Conservation (phyloP, 306 rosid species). For the Psophocarpus tetragonolobus region DNA sequence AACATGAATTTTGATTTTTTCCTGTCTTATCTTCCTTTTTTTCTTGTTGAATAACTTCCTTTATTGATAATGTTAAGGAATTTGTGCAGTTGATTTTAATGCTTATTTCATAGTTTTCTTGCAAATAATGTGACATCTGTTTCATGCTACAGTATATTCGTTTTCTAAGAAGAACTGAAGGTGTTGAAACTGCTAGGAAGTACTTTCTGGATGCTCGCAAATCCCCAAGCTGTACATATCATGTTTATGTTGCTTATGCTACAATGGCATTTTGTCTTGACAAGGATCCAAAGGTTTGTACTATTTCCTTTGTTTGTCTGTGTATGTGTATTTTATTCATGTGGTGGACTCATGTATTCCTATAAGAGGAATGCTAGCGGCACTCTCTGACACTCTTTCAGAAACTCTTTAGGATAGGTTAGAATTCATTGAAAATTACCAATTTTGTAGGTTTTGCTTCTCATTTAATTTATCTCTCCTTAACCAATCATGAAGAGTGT, state of each 20-base stretch:
- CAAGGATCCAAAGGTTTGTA: slow-evolving; percentile 89
- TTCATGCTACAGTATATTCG: slow-evolving; percentile 84
- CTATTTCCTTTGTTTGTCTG: slow-evolving; percentile 6
- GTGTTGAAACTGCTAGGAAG: slow-evolving; percentile 97
- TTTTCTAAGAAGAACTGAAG: slow-evolving; percentile 89
- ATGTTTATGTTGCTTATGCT: slow-evolving; percentile 95
- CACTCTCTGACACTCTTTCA: no score
- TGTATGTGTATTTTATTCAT: slow-evolving; percentile 7
- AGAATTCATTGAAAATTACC: no score
- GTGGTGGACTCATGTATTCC: slow-evolving; percentile 21
- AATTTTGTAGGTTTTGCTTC: no score
- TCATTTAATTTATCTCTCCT: no score
- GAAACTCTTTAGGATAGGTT: no score
- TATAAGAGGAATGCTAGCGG: no score
- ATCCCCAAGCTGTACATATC: slow-evolving; percentile 85
- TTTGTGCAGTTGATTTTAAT: background rate
- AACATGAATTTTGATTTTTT: background rate
- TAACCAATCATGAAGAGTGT: no score
- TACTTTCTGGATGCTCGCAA: slow-evolving; percentile 93
- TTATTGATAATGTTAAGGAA: slow-evolving; percentile 2
- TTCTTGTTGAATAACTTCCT: no score
- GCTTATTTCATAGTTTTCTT: slow-evolving; percentile 21
- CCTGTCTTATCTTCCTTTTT: background rate
- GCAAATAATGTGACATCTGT: slow-evolving; percentile 28
- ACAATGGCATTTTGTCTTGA: slow-evolving; percentile 90